Percentiles rank a stretch among this genome's conserved stretches.
phyloP scores from a whole-genome alignment of 2,329 filamentous ascomycete genomes.

The Fusarium agapanthi region DNA sequence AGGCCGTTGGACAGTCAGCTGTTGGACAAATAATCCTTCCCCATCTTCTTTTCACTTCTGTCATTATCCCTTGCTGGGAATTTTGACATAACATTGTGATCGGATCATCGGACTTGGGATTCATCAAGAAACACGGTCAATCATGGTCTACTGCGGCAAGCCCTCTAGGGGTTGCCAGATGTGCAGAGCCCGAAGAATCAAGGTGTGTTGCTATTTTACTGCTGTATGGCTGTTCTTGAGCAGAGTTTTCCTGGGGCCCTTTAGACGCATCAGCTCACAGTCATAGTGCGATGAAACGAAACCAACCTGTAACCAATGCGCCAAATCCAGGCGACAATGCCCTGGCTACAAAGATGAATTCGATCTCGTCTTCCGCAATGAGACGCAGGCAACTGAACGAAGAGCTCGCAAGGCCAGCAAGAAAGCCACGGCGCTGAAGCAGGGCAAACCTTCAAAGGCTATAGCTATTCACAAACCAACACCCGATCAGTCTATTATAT shows the following conservation, averaged over 20 bases:
- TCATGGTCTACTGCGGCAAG: constrained; percentile 73
- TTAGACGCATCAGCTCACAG: constrained; percentile 14
- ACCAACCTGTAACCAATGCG: constrained; percentile 71
- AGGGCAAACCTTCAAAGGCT: constrained; percentile 37
- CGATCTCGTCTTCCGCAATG: constrained; percentile 76
- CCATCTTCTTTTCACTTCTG: constrained; percentile 2
- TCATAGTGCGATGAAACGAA: constrained; percentile 72
- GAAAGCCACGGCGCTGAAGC: constrained; percentile 54
- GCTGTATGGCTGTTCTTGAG: not conserved
- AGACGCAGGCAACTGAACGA: constrained; percentile 73
- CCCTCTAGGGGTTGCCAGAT: constrained; percentile 76
- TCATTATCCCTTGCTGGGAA: constrained; percentile 1
- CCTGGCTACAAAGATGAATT: constrained; percentile 77
- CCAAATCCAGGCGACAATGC: constrained; percentile 69
- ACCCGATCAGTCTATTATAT: constrained; percentile 40
- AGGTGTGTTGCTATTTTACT: constrained; percentile 59
- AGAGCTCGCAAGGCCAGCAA: constrained; percentile 66
- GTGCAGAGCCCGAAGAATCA: constrained; percentile 77
- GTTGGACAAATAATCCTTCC: constrained; percentile 6
- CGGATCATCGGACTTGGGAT: not conserved
- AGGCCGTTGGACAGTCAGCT: constrained; percentile 31
- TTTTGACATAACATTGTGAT: not conserved
- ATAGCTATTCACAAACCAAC: constrained; percentile 23
- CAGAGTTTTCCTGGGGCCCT: not conserved
- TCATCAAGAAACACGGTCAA: constrained; percentile 26